Base-by-base conservation (phyloP, 1,284 basidiomycete species). In the Cutaneotrichosporon spelunceum region DNA sequence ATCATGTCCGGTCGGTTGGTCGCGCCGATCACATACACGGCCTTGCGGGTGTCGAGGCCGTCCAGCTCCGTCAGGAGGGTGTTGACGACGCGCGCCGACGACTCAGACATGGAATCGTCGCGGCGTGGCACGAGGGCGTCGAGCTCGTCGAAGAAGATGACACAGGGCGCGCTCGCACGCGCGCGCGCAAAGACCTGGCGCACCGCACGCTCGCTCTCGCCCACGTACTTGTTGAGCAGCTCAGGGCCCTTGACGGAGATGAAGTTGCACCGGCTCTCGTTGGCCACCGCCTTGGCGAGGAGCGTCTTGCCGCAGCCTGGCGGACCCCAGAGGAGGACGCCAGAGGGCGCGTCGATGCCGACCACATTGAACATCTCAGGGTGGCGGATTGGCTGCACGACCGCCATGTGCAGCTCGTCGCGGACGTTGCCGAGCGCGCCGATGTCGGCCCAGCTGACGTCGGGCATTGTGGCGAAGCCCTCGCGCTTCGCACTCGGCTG, bases 91-190 rank as follows among this genome's bases (percentile, higher is more conserved):
- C 95, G 86, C 0, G 93, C 89, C 4, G 93, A 95, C 1, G 93
- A 92, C 79, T 99, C 95, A 10, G 93, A 97, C 89, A 96, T 82
- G 65, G 84, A 88, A 68, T 98, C 95, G 71, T 98, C 96, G 53
- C 95, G 84, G 6, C 93, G 82, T 0, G 95, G 95, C 0, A 98
- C 96, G 16, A 99, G 84, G 0, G 96, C 96, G 69, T 99, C 96
- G 6, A 98, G 83, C 78, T 99, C 95, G 75, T 99, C 96, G 80
- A 99, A 99, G 87, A 99, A 99, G 91, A 99, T 98, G 65, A 99
- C 95, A 78, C 95, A 80, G 48, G 96, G 96, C 9, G 95, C 92
- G 0, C 95, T 95, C 13, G 96, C 94, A 70, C 96, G 89, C 44
- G 96, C 96, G 79, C 98, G 95, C 82, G 97, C 93, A 71, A 98